A percentile compares a stretch with the other conserved stretches of the same genome.
Evolutionary conservation across 2,329 filamentous ascomycete species (phyloP).

Genomic region (Claviceps sp.): DNA sequence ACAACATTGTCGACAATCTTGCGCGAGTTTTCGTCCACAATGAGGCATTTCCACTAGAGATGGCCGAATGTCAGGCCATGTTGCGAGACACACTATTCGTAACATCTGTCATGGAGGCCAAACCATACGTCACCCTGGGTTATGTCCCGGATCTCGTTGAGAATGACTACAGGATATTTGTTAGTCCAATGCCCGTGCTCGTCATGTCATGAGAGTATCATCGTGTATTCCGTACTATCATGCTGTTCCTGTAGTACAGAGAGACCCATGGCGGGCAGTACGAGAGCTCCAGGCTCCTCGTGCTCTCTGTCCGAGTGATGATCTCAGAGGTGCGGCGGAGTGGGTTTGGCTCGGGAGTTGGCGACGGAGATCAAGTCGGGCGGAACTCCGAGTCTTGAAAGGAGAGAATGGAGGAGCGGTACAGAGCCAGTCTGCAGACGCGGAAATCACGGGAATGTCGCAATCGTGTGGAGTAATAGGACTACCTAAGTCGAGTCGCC

Average conservation of each 20-base stretch:
- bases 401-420: not conserved
- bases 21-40: constrained; percentile 72
- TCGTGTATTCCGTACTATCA: constrained; percentile 17
- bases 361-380: not conserved
- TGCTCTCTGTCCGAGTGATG: not conserved
- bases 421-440: constrained; percentile 2
- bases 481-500: not conserved
- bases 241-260: constrained; percentile 79
- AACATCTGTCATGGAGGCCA: not conserved
- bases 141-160: constrained; percentile 52
- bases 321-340: not conserved
- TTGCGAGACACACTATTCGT: too few relatives aligned
- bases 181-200: not conserved
- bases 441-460: not conserved
- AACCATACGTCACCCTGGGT: constrained; percentile 64
- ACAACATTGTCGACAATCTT: constrained; percentile 83
- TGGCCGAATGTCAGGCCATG: not conserved
- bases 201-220: not conserved
- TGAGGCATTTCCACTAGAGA: constrained; percentile 84
- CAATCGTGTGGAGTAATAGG: not conserved
- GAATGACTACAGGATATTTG: constrained; percentile 16
- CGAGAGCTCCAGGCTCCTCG: constrained; percentile 7
- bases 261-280: constrained; percentile 54
- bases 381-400: not conserved
- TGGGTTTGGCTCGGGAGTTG: not conserved